Base-by-base conservation (phyloP, 2,329 filamentous ascomycete genomes). In the Colletotrichum shisoi region DNA sequence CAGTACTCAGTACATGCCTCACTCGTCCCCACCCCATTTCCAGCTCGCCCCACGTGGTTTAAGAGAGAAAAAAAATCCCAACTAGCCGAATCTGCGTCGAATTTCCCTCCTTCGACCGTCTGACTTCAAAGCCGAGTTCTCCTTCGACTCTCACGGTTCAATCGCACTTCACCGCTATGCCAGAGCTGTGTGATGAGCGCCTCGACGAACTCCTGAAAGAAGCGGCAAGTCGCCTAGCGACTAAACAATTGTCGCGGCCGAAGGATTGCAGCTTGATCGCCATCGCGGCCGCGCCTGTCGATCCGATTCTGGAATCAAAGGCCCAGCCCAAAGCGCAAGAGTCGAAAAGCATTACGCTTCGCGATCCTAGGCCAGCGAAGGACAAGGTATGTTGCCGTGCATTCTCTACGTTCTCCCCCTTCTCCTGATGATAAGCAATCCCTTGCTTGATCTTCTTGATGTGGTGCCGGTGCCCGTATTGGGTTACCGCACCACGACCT, bases 401-500 rank as follows among this genome's bases (percentile, higher is more conserved):
- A 13, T 4, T 31, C n/a, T 27, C 11, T 34, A 37, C 17, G 17
- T 37, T 11, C 11, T 27, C 13, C 17, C 17, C 12, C 27, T 45
- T 69, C 69, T 70, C 62, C 71, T 80, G 80, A 82, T 81, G 80
- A 82, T 73, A 79, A 75, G 69, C 72, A 74, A 75, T 75, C 76
- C 72, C 51, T 72, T 75, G 67, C 69, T 70, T 69, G 48, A 56
- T 51, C 9, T 52, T 52, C 21, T 63, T 70, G 69, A 70, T 67
- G 69, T 64, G 77, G 73, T 75, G 73, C 72, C 56, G 74, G 73
- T 69, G 73, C 78, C 75, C 76, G 77, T 79, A 77, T 78, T 80
- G 79, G 77, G 77, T 75, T 71, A 76, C 71, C 69, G 62, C 67
- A 70, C 71, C 87, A 85, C 88, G 87, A 78, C 80, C 79, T 83